Conservation (phyloP, 495 filamentous ascomycete species). For the Penicillium odoratum region DNA sequence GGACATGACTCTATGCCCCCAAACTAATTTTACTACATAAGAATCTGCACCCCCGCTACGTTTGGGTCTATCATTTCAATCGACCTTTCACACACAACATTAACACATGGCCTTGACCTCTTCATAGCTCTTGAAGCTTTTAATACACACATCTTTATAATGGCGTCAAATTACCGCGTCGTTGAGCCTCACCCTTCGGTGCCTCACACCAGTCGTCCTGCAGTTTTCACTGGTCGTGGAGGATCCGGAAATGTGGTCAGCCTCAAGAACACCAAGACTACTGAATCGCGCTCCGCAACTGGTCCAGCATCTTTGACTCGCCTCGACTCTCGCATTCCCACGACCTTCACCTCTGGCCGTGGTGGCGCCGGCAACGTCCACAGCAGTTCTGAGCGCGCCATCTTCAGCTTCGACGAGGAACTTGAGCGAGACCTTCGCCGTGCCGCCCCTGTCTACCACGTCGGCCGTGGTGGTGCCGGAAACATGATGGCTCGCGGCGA, state of each 20-base stretch:
- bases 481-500: constrained; percentile 61
- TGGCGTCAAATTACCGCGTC: constrained; percentile 59
- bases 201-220: constrained; percentile 56
- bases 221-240: constrained; percentile 77
- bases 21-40: constrained; percentile 15
- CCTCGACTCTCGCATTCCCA: constrained; percentile 39
- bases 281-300: constrained; percentile 49
- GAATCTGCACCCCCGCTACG: constrained; percentile 13
- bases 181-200: constrained; percentile 80
- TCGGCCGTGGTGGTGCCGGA: constrained; percentile 86
- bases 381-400: constrained; percentile 61
- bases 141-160: constrained; percentile 21
- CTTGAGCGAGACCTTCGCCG: constrained; percentile 66
- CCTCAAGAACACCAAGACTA: constrained; percentile 66
- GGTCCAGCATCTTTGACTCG: constrained; percentile 54
- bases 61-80: constrained; percentile 5
- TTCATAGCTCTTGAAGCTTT: constrained; percentile 20
- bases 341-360: constrained; percentile 72
- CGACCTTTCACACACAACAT: constrained; percentile 4
- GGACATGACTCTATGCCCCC: constrained; percentile 22
- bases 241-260: constrained; percentile 79
- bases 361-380: constrained; percentile 91
- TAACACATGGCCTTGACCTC: constrained; percentile 22
- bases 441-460: constrained; percentile 69
- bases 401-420: constrained; percentile 93